phyloP scores from a whole-genome alignment of 2,329 filamentous ascomycete genomes.

The Biscogniauxia sp. region DNA sequence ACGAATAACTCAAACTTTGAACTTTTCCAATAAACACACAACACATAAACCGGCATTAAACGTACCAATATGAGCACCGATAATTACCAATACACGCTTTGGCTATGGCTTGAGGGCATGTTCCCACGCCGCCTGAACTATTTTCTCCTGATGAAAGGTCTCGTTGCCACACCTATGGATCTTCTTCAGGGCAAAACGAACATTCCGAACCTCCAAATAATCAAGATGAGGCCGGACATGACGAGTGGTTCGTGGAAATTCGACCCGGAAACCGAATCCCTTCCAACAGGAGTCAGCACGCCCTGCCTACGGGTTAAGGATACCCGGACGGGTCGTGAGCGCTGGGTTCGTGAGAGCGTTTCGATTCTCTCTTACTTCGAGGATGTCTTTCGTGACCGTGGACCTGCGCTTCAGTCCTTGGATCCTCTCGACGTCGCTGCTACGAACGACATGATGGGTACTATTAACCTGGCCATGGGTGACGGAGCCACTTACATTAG shows the following conservation, averaged over 20 bases:
- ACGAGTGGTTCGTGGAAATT: conserved; percentile 1
- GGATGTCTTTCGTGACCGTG: conserved; percentile 7
- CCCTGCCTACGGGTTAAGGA: conserved; percentile 20
- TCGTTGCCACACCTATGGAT: conserved; percentile 13
- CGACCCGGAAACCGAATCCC: conserved; percentile 13
- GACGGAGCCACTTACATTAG: conserved; percentile 14
- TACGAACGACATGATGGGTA: conserved; percentile 15
- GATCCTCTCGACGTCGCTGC: conserved; percentile 3
- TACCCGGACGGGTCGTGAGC: conserved; percentile 2
- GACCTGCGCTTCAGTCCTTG: background rate
- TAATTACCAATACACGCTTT: conserved; percentile 17
- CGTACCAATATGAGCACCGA: background rate
- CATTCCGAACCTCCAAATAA: conserved; percentile 12
- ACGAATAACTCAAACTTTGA: too few species aligned
- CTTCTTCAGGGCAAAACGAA: conserved; percentile 14
- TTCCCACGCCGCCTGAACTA: conserved; percentile 23
- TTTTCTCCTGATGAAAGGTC: conserved; percentile 21
- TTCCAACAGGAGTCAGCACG: conserved; percentile 16
- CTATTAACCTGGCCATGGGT: conserved; percentile 7
- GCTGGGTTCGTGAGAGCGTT: conserved; percentile 20
- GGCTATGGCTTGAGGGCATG: conserved; percentile 20
- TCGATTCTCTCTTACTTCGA: conserved; percentile 20
- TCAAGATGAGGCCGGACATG: conserved; percentile 8
- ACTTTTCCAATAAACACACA: background rate
- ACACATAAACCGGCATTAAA: background rate